Evolutionary conservation across 352 stramenopile species (phyloP), one percentile per base, ranked within the genome.

Genomic region (Phytophthora rubi): DNA sequence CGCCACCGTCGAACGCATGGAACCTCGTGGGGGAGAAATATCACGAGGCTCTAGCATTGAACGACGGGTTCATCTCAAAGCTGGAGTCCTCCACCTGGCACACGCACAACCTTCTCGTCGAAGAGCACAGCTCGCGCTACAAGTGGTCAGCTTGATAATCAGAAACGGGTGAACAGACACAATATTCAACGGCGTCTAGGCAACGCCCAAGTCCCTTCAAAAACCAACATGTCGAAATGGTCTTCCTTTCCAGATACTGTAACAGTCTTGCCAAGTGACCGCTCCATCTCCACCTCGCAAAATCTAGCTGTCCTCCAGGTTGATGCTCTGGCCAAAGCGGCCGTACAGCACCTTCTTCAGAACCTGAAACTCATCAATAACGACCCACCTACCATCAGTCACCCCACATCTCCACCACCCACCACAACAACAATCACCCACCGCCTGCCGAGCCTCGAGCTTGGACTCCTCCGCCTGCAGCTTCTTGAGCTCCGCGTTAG

Each of bases 311-410:
- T 95, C 96, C 85, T 99, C 97, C 37, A 99, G 79, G 80, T 99
- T 98, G 65, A 99, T 99, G 65, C 86, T 98, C 63, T 97, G 92
- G 47, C 97, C 97, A 76, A 99, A 99, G 71, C 97, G 86, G 39
- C 83, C 85, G 85, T 99, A 99, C 51, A 99, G 82, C 54, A 93
- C 71, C 73, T 97, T 98, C 80, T 99, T 99, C 47, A 99, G 74
- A 35, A 74, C 77, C 68, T 87, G 55, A 44, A 62, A 62, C 2
- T 51, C 59, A 48, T 77, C 30, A 67, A 30, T 4, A 48, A 23
- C 33, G 5, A 48, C 42, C 42, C 16, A 21, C 35, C 15, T 12
- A 16, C 35, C 35, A 44, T 44, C 35, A 44, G 35, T 15, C 35
- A 44, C 35, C 35, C 35, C 12, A 44, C 35, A 44, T n/a, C 12